phyloP scores from a whole-genome alignment of 331 rosid genomes.

The Rosa hybrid region DNA sequence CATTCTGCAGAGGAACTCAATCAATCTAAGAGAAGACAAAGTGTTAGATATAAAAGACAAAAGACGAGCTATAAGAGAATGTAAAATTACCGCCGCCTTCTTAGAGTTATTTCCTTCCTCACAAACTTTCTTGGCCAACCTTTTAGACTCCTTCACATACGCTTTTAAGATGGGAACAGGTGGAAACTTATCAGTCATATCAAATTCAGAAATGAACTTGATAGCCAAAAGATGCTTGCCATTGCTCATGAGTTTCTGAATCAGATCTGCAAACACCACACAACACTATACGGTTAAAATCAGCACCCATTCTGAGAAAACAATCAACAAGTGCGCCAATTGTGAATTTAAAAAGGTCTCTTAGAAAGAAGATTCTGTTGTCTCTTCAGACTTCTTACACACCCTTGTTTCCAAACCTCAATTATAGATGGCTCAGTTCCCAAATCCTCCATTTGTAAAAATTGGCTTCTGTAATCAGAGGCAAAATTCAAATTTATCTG shows the following conservation, averaged over 20 bases:
- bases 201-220: slow-evolving; percentile 63
- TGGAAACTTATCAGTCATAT: slow-evolving; percentile 60
- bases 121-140: slow-evolving; percentile 49
- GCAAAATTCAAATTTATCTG: neutral
- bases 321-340: neutral
- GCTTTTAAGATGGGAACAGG: slow-evolving; percentile 76
- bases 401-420: neutral
- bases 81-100: slow-evolving; percentile 53
- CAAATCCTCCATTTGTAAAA: neutral
- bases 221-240: slow-evolving; percentile 69
- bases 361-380: neutral
- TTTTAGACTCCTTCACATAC: slow-evolving; percentile 53
- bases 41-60: neutral
- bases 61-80: slow-evolving; percentile 3
- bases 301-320: slow-evolving; percentile 5
- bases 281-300: slow-evolving; percentile 11
- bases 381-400: neutral
- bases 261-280: slow-evolving; percentile 52
- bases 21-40: slow-evolving; percentile 13
- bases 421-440: neutral
- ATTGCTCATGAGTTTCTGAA: slow-evolving; percentile 61
- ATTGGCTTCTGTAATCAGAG: neutral
- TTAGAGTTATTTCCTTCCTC: slow-evolving; percentile 61
- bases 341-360: neutral
- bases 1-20: slow-evolving; percentile 51